Percentiles rank a stretch among this genome's conserved stretches.
Conservation (phyloP, 2,329 filamentous ascomycete genomes). For the Aquanectria penicillioides region DNA sequence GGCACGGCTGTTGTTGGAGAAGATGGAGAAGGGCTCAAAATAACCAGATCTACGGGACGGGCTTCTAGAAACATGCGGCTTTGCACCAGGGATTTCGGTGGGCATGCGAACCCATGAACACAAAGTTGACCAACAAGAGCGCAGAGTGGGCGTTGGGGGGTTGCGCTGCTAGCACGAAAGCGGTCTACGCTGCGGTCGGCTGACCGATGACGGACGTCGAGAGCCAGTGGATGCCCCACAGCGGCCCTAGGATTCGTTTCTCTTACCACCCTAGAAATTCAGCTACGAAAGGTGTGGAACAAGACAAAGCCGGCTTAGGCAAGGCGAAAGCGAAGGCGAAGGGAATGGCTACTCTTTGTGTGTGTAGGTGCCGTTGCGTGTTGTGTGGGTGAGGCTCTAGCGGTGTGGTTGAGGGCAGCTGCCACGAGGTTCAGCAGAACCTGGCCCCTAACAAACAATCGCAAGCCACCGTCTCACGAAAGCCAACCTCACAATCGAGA, state of each 20-base stretch:
- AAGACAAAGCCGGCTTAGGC: too few relatives aligned
- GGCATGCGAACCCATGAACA: background rate
- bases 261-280: background rate
- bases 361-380: too few relatives aligned
- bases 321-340: too few relatives aligned
- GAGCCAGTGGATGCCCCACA: background rate
- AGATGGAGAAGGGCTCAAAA: conserved; percentile 16
- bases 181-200: conserved; percentile 27
- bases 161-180: conserved; percentile 19
- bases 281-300: too few relatives aligned
- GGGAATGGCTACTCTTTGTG: too few relatives aligned
- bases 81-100: background rate
- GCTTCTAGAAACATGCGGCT: conserved; percentile 23
- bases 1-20: conserved; percentile 29
- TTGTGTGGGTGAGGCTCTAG: too few relatives aligned
- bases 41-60: conserved; percentile 21
- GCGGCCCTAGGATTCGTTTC: background rate
- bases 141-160: conserved; percentile 10
- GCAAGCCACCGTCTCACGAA: too few relatives aligned
- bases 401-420: too few relatives aligned
- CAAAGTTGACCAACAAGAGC: conserved; percentile 27
- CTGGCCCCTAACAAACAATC: too few relatives aligned
- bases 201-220: conserved; percentile 32
- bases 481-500: too few relatives aligned
- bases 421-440: too few relatives aligned